These are phyloP conservation scores for Mortierella sp. DNA, from an alignment of 371 early-diverging fungal species.

Conservation along the genomic window DNA sequence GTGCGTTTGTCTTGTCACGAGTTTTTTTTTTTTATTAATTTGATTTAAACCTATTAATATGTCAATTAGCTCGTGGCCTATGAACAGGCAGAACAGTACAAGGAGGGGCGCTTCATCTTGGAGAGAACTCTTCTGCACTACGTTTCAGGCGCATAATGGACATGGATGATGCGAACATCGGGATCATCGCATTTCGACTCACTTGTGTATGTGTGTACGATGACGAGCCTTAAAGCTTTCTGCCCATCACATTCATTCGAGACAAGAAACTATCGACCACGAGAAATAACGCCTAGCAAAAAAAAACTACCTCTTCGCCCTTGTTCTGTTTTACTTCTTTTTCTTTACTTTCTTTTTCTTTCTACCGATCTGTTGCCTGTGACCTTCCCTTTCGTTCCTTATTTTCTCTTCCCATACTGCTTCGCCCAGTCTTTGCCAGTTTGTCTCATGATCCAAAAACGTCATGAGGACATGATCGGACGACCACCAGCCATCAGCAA, in stretches of 20 bases:
- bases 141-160: constrained; percentile 13
- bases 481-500: not conserved
- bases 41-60: constrained; percentile 8
- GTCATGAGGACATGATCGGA: not conserved
- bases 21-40: not conserved
- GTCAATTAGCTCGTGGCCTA: constrained; percentile 66
- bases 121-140: constrained; percentile 60
- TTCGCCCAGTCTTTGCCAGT: not conserved
- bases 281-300: not conserved
- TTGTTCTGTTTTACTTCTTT: not conserved
- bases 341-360: not conserved
- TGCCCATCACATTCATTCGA: not conserved
- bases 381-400: not conserved
- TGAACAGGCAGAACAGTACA: constrained; percentile 75
- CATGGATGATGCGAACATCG: not conserved
- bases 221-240: not conserved
- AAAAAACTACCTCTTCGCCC: not conserved
- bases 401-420: not conserved
- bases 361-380: not conserved
- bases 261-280: not conserved
- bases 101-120: constrained; percentile 81
- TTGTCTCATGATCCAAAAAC: not conserved
- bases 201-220: not conserved
- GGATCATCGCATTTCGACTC: not conserved
- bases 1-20: not conserved